Conservation (phyloP, 192 early-diverging fungal genomes). For the Coemansia sp. region DNA sequence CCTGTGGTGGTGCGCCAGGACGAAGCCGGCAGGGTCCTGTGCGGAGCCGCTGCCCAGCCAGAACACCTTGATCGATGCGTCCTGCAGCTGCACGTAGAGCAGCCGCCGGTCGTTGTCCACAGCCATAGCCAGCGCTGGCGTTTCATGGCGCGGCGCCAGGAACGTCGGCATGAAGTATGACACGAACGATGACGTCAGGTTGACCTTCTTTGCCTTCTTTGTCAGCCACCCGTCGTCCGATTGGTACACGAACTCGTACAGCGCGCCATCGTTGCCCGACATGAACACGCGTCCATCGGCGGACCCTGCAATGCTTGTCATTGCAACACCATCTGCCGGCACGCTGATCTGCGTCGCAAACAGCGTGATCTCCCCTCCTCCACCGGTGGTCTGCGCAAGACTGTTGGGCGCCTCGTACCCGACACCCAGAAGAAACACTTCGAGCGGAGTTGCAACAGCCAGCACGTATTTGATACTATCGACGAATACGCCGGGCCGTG, state of each 20-base stretch:
- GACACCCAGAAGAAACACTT: constrained; percentile 81
- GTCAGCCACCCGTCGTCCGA: constrained; percentile 86
- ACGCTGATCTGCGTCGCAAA: constrained; percentile 79
- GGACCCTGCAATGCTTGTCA: constrained; percentile 79
- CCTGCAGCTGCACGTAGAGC: constrained; percentile 71
- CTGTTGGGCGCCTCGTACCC: constrained; percentile 42
- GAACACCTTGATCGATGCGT: constrained; percentile 68
- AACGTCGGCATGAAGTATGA: constrained; percentile 75
- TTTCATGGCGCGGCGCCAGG: constrained; percentile 32
- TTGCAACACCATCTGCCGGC: constrained; percentile 76
- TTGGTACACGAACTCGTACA: constrained; percentile 90
- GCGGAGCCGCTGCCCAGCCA: constrained; percentile 54
- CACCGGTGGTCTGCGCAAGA: constrained; percentile 4
- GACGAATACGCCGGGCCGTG: constrained; percentile 77
- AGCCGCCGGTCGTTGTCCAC: constrained; percentile 67
- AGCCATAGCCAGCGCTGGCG: constrained; percentile 64
- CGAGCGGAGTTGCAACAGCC: constrained; percentile 81
- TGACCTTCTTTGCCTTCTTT: constrained; percentile 70
- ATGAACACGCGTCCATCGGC: constrained; percentile 84
- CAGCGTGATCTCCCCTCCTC: constrained; percentile 64
- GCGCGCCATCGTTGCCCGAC: constrained; percentile 79
- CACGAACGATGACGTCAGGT: constrained; percentile 65
- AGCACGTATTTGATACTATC: constrained; percentile 81
- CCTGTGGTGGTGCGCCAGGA: constrained; percentile 52
- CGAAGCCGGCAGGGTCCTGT: constrained; percentile 57